A percentile compares a stretch with the other conserved stretches of the same genome.
Conservation (phyloP, 2,329 filamentous ascomycete genomes). For the Colletotrichum magnum region DNA sequence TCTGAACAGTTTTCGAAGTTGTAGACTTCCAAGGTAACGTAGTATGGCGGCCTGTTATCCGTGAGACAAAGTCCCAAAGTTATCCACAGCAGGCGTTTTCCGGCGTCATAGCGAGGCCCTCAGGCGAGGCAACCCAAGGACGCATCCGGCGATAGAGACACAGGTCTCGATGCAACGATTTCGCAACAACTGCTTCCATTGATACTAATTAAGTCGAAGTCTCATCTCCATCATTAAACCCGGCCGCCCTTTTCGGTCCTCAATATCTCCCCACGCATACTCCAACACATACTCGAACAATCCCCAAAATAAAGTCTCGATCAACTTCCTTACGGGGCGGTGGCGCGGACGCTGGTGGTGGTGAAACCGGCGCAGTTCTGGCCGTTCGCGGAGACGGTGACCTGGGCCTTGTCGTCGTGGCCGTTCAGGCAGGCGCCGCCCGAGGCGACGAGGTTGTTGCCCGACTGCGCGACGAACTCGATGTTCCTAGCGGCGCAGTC, state of each 20-base stretch:
- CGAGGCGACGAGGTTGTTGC: constrained; percentile 45
- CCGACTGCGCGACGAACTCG: constrained; percentile 47
- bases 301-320: too few relatives aligned
- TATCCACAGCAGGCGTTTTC: too few relatives aligned
- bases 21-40: not conserved
- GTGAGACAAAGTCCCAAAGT: too few relatives aligned
- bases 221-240: constrained; percentile 8
- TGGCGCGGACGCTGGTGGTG: constrained; percentile 46
- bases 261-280: not conserved
- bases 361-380: constrained; percentile 50
- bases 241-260: not conserved
- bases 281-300: not conserved
- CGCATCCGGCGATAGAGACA: not conserved
- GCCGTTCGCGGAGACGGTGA: constrained; percentile 48
- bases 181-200: constrained; percentile 16
- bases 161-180: not conserved
- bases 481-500: constrained; percentile 49
- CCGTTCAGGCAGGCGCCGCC: constrained; percentile 53
- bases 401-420: constrained; percentile 50
- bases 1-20: not conserved
- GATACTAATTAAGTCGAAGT: constrained; percentile 20
- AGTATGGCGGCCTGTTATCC: not conserved
- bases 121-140: too few relatives aligned
- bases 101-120: too few relatives aligned
- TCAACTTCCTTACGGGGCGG: constrained; percentile 30